These are phyloP conservation scores for Cercospora berteroae DNA, from an alignment of 2,329 filamentous ascomycete species.

Conservation along the genomic window DNA sequence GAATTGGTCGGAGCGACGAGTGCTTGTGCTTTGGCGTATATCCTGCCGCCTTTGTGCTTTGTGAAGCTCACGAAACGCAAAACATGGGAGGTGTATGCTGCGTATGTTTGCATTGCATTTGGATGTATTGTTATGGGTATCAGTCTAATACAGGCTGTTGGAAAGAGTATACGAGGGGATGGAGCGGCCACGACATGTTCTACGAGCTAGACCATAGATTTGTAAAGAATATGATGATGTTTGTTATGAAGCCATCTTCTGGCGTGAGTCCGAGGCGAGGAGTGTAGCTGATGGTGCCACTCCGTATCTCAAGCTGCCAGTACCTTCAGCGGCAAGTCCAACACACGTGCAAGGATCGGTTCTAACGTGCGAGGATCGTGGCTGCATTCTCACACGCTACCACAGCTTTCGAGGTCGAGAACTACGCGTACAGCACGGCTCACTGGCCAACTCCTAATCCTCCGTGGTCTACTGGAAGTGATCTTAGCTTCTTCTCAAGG, in stretches of 20 bases:
- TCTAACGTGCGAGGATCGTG: no score
- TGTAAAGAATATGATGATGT: neutral
- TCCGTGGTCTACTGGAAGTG: neutral
- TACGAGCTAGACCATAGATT: conserved; percentile 14
- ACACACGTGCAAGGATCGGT: neutral
- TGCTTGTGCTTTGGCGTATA: conserved; percentile 91
- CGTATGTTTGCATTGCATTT: conserved; percentile 71
- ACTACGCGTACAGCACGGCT: neutral
- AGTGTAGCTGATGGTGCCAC: neutral
- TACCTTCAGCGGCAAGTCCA: neutral
- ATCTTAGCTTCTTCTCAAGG: neutral
- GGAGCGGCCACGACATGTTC: conserved; percentile 24
- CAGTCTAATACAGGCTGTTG: conserved; percentile 68
- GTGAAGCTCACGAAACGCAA: conserved; percentile 81
- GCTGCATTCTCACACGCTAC: neutral
- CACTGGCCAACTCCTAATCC: neutral
- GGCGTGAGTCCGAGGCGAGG: neutral
- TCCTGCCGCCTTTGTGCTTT: conserved; percentile 90
- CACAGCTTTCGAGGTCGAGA: neutral
- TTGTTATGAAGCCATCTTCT: neutral
- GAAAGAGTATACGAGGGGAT: conserved; percentile 57
- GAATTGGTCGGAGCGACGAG: conserved; percentile 95
- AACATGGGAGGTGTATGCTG: conserved; percentile 55
- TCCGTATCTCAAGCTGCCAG: neutral
- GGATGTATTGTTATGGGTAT: conserved; percentile 78